Percentiles rank a stretch among this genome's conserved stretches.
Conservation (phyloP, 306 rosid species). For the barrel medic (Medicago truncatula) region DNA sequence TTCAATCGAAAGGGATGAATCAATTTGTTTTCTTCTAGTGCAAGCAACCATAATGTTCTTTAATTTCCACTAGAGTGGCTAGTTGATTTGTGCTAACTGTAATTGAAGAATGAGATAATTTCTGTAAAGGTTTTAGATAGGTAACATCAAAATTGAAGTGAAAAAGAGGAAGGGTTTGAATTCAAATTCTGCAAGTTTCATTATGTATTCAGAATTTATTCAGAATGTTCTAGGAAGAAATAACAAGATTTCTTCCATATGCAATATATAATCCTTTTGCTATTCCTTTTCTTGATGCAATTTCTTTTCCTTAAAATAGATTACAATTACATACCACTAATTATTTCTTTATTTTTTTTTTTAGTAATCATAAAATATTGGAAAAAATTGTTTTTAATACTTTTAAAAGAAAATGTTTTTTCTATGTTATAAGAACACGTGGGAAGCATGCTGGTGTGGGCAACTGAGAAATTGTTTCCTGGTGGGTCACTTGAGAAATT, state of each 20-base stretch:
- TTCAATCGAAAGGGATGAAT: conserved; percentile 33
- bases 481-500: no score
- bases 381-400: not conserved
- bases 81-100: conserved; percentile 46
- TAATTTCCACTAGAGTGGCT: conserved; percentile 37
- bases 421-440: no score
- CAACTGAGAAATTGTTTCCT: no score
- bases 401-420: no score
- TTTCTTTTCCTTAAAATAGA: not conserved
- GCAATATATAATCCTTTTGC: conserved; percentile 21
- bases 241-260: conserved; percentile 38
- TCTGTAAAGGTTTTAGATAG: conserved; percentile 48
- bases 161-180: conserved; percentile 37
- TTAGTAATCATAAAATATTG: not conserved
- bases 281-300: not conserved
- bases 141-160: conserved; percentile 31
- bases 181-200: conserved; percentile 42
- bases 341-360: no score
- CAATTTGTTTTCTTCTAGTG: conserved; percentile 41
- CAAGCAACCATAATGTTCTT: conserved; percentile 24
- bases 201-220: conserved; percentile 41
- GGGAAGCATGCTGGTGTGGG: no score
- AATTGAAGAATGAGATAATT: conserved; percentile 40
- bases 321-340: not conserved
- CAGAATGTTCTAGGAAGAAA: conserved; percentile 42